Base-by-base conservation (phyloP, 441 rosid genomes). In the Dalechampia spathulata region DNA sequence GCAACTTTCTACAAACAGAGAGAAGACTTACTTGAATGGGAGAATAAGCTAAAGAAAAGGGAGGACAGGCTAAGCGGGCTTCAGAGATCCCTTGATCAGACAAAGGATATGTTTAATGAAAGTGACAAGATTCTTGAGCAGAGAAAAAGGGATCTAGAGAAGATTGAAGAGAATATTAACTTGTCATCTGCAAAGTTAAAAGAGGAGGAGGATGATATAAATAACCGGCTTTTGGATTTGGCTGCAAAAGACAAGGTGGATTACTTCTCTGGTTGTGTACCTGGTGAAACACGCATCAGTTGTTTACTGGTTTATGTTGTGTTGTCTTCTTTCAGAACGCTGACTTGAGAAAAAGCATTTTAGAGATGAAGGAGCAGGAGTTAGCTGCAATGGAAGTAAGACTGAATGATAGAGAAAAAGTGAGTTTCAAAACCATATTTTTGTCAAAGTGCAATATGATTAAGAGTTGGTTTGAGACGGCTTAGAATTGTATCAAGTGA, bases 11-110 rank as follows among this genome's bases (percentile, higher is more conserved):
- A 73, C 70, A 80, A 75, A 66, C 83, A 83, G 63, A 80, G 90
- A 53, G 94, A 85, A 75, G 95, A 88, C 37, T 61, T 88, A 49
- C 70, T 57, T 53, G 92, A 80, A 64, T 86, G 91, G 96, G 94
- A 88, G 71, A 82, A 54, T 68, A 80, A 73, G 65, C 67, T 88
- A 34, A 70, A 57, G 49, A 63, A 68, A 26, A 44, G 53, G 63
- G 94, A 88, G 59, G 81, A 78, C 50, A 74, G 48, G 60, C 63
- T 81, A 41, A 61, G 50, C 61, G 87, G 84, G 64, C 78, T 73
- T 65, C 77, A 67, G 60, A 80, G 76, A 67, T 70, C 58, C 34
- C 62, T 84, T 25, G 80, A 74, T 39, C 78, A 73, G 50, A 71
- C 73, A 62, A 87, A 83, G 62, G 84, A 81, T 70, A 79, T 58